Evolutionary conservation across 1,284 basidiomycete species (phyloP).

Genomic region (Rhodotorula mucilaginosa): DNA sequence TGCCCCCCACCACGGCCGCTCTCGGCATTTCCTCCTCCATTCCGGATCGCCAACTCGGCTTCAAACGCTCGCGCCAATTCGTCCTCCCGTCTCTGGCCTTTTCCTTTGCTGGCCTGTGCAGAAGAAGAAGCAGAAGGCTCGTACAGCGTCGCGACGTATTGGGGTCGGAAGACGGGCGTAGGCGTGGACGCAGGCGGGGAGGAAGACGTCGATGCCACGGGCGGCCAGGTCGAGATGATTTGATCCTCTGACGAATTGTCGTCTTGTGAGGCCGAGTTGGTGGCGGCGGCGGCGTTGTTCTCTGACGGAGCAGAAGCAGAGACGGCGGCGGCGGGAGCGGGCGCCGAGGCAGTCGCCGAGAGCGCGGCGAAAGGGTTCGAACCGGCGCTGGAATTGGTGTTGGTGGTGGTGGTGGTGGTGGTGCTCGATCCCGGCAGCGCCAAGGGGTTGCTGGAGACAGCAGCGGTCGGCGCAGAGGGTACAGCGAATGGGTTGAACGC

Average conservation of each 20-base stretch:
- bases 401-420: neutral
- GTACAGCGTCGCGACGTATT: constrained; percentile 41
- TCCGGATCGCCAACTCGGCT: constrained; percentile 1
- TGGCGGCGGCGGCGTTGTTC: neutral
- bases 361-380: constrained; percentile 10
- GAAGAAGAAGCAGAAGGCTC: constrained; percentile 26
- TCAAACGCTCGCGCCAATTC: constrained; percentile 26
- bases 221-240: neutral
- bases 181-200: neutral
- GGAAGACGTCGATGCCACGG: neutral
- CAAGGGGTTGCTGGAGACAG: constrained; percentile 17
- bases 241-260: neutral
- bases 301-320: neutral
- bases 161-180: constrained; percentile 24
- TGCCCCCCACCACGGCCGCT: neutral
- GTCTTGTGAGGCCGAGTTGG: neutral
- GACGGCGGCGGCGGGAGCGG: neutral
- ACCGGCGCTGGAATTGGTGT: constrained; percentile 4
- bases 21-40: neutral
- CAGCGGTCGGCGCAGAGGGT: neutral
- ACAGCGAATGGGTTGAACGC: constrained; percentile 25
- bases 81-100: constrained; percentile 8
- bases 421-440: neutral
- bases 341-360: neutral
- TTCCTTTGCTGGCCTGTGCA: constrained; percentile 5